Base-by-base conservation (phyloP, 2,329 filamentous ascomycete species). In the Aspergillus pseudonomiae region DNA sequence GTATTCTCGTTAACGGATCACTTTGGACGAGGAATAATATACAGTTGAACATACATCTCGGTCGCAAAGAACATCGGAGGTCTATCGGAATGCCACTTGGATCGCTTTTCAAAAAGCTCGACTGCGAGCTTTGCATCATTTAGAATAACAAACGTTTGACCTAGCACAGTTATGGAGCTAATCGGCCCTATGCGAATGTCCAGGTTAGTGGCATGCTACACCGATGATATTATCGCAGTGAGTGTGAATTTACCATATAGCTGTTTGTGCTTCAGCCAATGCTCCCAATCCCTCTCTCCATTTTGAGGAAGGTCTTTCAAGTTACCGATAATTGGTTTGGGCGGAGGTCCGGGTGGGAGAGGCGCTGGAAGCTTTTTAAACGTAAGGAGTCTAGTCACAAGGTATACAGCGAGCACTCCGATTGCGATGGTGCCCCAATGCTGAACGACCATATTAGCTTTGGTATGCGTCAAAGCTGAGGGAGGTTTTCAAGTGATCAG, bases 41-140 rank as follows among this genome's bases (percentile, higher is more conserved):
- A 34, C 11, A 11, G 10, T 21, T 50, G 30, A 19, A 60, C 73
- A 30, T 67, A 80, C 76, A 79, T 73, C 30, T 79, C 70, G 12
- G 32, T 14, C 14, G 61, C 63, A 43, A 76, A 75, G 10, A 59
- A 59, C 63, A 68, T 62, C 6, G 64, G 48, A 2, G 73, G 73
- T 12, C 74, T 66, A 28, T 55, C 52, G 4, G 52, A 55, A 24
- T 39, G 32, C 52, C 52, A 55, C 21, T 55, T 55, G 14, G 52
- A 55, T 2, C 52, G n/a, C n/a, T 55, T 21, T 6, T 55, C 52
- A 11, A 55, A 26, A 16, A 55, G 52, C 6, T 55, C 52, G 1
- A 55, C 32, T 24, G 52, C 52, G 21, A 55, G 34, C 36, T 26
- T 34, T 0, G 5, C 12, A 6, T 55, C 52, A 12, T 55, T 55